phyloP scores from a whole-genome alignment of 2,329 filamentous ascomycete species.

The Venturiaceae sp. region DNA sequence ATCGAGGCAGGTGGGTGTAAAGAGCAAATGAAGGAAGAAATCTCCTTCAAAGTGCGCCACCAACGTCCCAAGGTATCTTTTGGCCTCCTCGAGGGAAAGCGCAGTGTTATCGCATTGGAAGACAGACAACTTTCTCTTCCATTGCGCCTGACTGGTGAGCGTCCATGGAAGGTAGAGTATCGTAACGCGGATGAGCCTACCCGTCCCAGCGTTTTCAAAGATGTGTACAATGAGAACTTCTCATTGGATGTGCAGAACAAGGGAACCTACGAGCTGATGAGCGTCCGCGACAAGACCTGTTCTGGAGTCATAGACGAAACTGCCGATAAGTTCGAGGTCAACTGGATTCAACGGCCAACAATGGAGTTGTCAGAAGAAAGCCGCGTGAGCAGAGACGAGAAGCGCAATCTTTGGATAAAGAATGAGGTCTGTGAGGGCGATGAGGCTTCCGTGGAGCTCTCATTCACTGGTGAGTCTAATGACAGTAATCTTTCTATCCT shows the following conservation, averaged over 20 bases:
- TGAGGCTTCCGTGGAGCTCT: constrained; percentile 77
- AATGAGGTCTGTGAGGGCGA: constrained; percentile 89
- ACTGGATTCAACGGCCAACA: constrained; percentile 75
- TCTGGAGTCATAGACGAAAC: constrained; percentile 68
- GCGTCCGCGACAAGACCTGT: constrained; percentile 70
- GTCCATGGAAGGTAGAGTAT: constrained; percentile 71
- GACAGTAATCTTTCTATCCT: constrained; percentile 7
- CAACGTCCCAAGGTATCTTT: constrained; percentile 84
- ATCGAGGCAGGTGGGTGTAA: constrained; percentile 83
- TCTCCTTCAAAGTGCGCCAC: constrained; percentile 76
- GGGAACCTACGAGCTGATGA: constrained; percentile 71
- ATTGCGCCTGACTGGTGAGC: constrained; percentile 73
- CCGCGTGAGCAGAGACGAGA: constrained; percentile 45
- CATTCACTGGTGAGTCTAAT: constrained; percentile 55
- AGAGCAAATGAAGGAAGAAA: constrained; percentile 73
- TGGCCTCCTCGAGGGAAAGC: constrained; percentile 73
- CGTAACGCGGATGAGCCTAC: constrained; percentile 17
- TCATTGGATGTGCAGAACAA: constrained; percentile 53
- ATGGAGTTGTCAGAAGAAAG: constrained; percentile 53
- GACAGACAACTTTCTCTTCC: constrained; percentile 65
- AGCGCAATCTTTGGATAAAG: constrained; percentile 54
- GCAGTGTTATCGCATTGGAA: constrained; percentile 66
- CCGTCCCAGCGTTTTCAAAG: constrained; percentile 23
- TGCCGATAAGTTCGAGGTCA: constrained; percentile 67
- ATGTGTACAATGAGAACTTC: constrained; percentile 1